A percentile compares a stretch with the other conserved stretches of the same genome.
phyloP scores from a whole-genome alignment of 306 rosid genomes.

The Datisca glomerata region DNA sequence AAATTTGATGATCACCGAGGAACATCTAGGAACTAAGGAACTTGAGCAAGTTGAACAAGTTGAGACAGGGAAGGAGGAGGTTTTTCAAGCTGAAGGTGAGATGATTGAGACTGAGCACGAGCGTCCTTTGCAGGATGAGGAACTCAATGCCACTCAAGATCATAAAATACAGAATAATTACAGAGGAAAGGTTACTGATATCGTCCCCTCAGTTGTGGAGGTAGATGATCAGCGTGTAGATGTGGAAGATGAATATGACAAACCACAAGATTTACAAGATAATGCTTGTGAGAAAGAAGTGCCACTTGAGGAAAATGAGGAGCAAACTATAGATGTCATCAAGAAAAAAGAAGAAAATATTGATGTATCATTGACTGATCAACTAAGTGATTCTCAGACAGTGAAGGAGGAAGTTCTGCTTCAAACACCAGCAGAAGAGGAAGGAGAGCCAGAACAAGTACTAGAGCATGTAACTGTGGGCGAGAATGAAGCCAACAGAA shows the following conservation, averaged over 20 bases:
- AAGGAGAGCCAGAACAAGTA: not conserved
- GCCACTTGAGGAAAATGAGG: not conserved
- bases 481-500: constrained; percentile 7
- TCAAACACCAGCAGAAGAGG: not conserved
- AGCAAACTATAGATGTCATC: not conserved
- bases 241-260: no score
- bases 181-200: no score
- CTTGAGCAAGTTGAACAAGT: constrained; percentile 2
- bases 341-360: not conserved
- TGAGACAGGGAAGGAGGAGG: constrained; percentile 1
- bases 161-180: no score
- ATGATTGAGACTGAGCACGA: no score
- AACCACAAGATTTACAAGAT: no score
- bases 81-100: not conserved
- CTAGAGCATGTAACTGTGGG: no score
- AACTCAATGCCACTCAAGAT: no score
- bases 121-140: constrained; percentile 1
- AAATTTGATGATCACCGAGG: not conserved
- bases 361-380: no score
- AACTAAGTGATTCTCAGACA: no score
- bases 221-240: not conserved
- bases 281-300: not conserved
- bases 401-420: no score
- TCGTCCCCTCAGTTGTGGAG: no score
- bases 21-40: not conserved